Percentiles rank a stretch among this genome's conserved stretches.
These are phyloP conservation scores for Trichoderma hamatum DNA, from an alignment of 2,329 filamentous ascomycete genomes.

Conservation along the genomic window DNA sequence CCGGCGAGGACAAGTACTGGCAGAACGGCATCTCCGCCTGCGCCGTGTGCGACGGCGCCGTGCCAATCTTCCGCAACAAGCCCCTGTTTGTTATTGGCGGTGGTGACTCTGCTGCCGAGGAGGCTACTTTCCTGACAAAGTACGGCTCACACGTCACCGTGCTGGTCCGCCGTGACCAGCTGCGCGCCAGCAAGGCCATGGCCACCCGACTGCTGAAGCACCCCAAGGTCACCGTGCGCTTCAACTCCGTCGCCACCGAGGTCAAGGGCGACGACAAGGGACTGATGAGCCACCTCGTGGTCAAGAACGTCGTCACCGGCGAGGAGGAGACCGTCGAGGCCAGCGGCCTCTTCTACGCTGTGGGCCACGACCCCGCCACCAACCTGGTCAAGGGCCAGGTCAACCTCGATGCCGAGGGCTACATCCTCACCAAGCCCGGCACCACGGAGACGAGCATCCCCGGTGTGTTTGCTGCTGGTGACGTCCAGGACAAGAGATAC, in stretches of 20 bases:
- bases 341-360: constrained; percentile 94
- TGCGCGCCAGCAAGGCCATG: constrained; percentile 91
- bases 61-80: constrained; percentile 97
- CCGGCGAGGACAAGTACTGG: constrained; percentile 95
- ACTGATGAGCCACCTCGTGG: constrained; percentile 83
- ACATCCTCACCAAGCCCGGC: constrained; percentile 86
- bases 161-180: constrained; percentile 81
- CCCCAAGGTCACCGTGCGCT: constrained; percentile 88
- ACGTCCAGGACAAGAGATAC: constrained; percentile 98
- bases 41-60: constrained; percentile 94
- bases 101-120: constrained; percentile 94
- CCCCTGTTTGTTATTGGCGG: constrained; percentile 94
- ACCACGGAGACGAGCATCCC: constrained; percentile 85
- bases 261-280: constrained; percentile 83
- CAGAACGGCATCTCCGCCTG: constrained; percentile 95
- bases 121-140: constrained; percentile 96
- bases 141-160: constrained; percentile 96
- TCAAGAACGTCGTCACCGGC: constrained; percentile 78
- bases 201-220: constrained; percentile 79
- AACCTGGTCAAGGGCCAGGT: constrained; percentile 88
- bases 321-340: constrained; percentile 82
- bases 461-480: constrained; percentile 94
- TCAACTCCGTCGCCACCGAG: constrained; percentile 80
- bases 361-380: constrained; percentile 95
- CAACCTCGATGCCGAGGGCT: constrained; percentile 85